Base-by-base conservation (phyloP, 1,284 basidiomycete genomes). In the Ustilago vetiveriae region DNA sequence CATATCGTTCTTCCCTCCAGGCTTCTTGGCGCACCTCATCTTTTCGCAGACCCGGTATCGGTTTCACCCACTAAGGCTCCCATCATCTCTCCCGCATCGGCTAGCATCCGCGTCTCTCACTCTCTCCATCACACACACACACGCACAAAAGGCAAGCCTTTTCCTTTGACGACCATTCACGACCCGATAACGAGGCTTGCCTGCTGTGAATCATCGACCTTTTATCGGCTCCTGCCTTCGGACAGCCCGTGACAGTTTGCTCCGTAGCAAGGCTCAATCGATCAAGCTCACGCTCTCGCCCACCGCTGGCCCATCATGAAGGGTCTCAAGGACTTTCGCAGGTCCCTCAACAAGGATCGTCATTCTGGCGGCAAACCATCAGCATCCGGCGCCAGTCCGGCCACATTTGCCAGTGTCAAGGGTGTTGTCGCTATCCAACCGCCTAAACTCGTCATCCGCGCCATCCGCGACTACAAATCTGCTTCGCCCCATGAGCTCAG, bases 401-500 rank as follows among this genome's bases (percentile, higher is more conserved):
- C 57, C 42, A 59, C 60, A 13, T 59, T 71, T 41, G 53, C 67
- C 35, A 65, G 68, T 44, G 71, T 71, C 38, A 75, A 79, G 42
- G 60, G 59, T 26, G 70, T 65, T 22, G 70, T 67, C 17, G 60
- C 56, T 23, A 75, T 74, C 26, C 81, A 63, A 5, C 94, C 94
- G 2, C 94, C 96, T 1, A 91, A 95, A 84, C 95, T 94, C 82
- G 94, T 98, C 79, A 96, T 99, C 78, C 90, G 92, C 57, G 94
- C 96, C 6, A 85, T 91, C 65, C 83, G 86, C 23, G 82, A 86
- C 19, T 89, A 94, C 84, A 84, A 86, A 38, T 88, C 92, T 2
- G 86, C 87, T 53, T 88, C 89, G 0, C 91, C 93, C 0, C 90
- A 92, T 78, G 90, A 98, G 79, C 88, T 99, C 51, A 88, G 91